Evolutionary conservation across 2,329 filamentous ascomycete genomes (phyloP), one percentile per base, ranked within the genome.

Genomic region (Sporothrix inflata): DNA sequence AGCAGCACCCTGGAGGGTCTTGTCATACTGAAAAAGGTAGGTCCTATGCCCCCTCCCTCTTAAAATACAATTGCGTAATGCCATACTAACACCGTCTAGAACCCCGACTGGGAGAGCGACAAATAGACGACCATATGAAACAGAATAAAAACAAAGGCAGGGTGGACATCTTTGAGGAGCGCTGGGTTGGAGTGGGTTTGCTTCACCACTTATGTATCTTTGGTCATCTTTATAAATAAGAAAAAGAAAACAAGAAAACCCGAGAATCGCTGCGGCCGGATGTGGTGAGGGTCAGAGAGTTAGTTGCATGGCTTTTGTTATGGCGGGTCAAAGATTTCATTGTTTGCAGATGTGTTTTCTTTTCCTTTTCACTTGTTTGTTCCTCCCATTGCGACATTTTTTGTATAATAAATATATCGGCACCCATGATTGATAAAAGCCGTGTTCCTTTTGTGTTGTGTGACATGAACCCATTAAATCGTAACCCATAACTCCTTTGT

Each of bases 11-110:
- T 99, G 74, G 96, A 99, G 84, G 96, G 96, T 42, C 86, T 99
- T 78, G 95, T 98, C 72, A 98, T 99, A 82, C 85, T 99, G 82
- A 92, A 92, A 86, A 98, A 98, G 94, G 95, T 97, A 19, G 24
- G 74, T 24, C 9, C 9, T 12, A 6, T n/a, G 1, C 6, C 19
- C 47, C 19, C 24, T 40, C 34, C 19, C 7, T 19, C 9, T 19
- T 16, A 3, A 6, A 49, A 16, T 8, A 1, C 5, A 49, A n/a
- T 9, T 16, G n/a, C 2, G 19, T 42, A 3, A 34, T 34, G 30
- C 30, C 12, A 38, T 49, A 12, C 66, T 72, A 69, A 70, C 65
- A 45, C 1, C 7, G 6, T 9, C 2, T n/a, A 88, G 86, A 88
- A 88, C 76, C 85, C 86, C 6, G 84, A 88, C 53, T 88, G 86